Percentiles rank a stretch among this genome's conserved stretches.
phyloP scores from a whole-genome alignment of 371 early-diverging fungal species.

The Massospora cicadina region DNA sequence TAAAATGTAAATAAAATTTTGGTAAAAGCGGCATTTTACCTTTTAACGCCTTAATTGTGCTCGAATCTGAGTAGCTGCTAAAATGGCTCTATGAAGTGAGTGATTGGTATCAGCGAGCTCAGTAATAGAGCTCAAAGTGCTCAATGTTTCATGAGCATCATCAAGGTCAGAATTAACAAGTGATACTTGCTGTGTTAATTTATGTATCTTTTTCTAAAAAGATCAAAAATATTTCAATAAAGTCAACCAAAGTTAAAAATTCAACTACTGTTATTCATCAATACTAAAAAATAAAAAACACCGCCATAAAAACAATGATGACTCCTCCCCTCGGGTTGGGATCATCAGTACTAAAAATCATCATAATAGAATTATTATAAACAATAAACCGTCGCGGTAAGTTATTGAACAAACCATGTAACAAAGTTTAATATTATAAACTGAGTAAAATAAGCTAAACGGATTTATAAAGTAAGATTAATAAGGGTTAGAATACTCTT shows the following conservation, averaged over 20 bases:
- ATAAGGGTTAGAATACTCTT: not conserved
- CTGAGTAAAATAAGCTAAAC: not conserved
- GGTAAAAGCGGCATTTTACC: too few relatives aligned
- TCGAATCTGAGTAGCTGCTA: not conserved
- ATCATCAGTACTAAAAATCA: too few relatives aligned
- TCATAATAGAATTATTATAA: not conserved
- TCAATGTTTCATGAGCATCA: not conserved
- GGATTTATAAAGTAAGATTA: too few relatives aligned
- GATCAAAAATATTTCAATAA: not conserved
- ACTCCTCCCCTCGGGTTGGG: too few relatives aligned
- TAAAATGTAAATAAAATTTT: too few relatives aligned
- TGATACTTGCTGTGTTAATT: not conserved
- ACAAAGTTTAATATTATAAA: not conserved
- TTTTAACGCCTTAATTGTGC: not conserved
- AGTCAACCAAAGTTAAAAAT: not conserved
- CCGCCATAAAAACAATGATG: not conserved
- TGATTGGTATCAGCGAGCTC: not conserved
- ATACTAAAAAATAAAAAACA: not conserved
- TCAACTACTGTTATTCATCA: not conserved
- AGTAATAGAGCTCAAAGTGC: not conserved
- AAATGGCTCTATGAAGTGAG: not conserved
- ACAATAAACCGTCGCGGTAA: not conserved
- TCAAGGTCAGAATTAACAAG: not conserved
- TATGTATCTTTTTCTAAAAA: not conserved
- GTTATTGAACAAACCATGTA: not conserved